Evolutionary conservation across 257 asterid species (phyloP), one percentile per base, ranked within the genome.

Genomic region (Avicennia marina): DNA sequence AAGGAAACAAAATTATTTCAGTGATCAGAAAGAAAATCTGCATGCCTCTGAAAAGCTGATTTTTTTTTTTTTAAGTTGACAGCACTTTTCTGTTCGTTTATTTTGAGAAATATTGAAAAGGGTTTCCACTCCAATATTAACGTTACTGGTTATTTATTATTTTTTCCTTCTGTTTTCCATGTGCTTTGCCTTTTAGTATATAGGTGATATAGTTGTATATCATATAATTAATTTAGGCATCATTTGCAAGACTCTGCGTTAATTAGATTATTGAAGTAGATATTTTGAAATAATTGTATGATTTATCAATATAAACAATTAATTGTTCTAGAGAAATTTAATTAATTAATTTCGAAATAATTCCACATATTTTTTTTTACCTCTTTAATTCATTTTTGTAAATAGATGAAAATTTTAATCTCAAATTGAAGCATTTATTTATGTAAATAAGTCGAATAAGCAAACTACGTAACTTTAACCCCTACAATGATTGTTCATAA

Each of bases 241-340:
- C 36, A 55, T 41, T 58, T 58, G 54, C 53, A 58, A 27, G 24
- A 58, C 43, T 0, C n/a, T n/a, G n/a, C n/a, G n/a, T n/a, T n/a
- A n/a, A n/a, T n/a, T n/a, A n/a, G n/a, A n/a, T n/a, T n/a, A n/a
- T n/a, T n/a, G n/a, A n/a, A n/a, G n/a, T n/a, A n/a, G n/a, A n/a
- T n/a, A n/a, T n/a, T n/a, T n/a, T n/a, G n/a, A n/a, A n/a, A n/a
- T n/a, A n/a, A n/a, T n/a, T n/a, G n/a, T n/a, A n/a, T n/a, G n/a
- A n/a, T n/a, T n/a, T n/a, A n/a, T n/a, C n/a, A n/a, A n/a, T n/a
- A n/a, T n/a, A n/a, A n/a, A n/a, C n/a, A n/a, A n/a, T n/a, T n/a
- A n/a, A n/a, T n/a, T n/a, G n/a, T n/a, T n/a, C n/a, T n/a, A n/a
- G n/a, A n/a, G n/a, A n/a, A n/a, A n/a, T n/a, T n/a, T n/a, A n/a